Base-by-base conservation (phyloP, 768 basidiomycete genomes). In the Cubamyces sp. region DNA sequence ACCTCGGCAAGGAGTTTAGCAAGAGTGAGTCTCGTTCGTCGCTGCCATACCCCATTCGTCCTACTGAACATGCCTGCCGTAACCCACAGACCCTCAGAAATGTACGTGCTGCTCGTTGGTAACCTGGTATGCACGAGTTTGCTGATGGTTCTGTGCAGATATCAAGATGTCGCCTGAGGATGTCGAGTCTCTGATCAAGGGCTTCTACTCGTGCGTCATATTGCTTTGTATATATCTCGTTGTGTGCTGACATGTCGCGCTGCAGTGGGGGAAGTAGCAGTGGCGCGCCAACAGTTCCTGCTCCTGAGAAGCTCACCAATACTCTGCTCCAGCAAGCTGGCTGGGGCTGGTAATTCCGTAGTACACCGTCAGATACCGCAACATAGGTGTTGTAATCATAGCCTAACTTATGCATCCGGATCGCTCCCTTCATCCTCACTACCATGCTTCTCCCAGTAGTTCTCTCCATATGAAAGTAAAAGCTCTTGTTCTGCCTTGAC, bases 1-100 rank as follows among this genome's bases (percentile, higher is more conserved):
- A 90, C 68, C 81, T 80, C 40, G 91, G 91, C 45, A 92, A 89
- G 72, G 91, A 93, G 65, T 91, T 92, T 67, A 92, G 91, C 72
- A 91, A 90, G 77, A 91, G 92, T 92, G 65, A 69, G 83, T 77
- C 2, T 66, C 14, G 19, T 39, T 49, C 34, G 19, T 51, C 34
- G 26, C 40, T 46, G 23, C 19, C 21, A 26, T 1, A 26, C 3
- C 6, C 18, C 2, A 23, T 56, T 28, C 48, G 58, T 18, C 23
- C 5, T 16, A 19, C 68, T 57, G 54, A 62, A 50, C 57, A 37
- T 7, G 1, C n/a, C 5, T 30, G 26, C 14, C 25, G 26, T 23
- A 14, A 23, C 28, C 42, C 28, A 16, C 49, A 89, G 87, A 89
- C 73, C 87, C 88, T n/a, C 81, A 83, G 70, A 89, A 90, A 73